phyloP scores from a whole-genome alignment of 2,329 filamentous ascomycete species.

The Aureobasidium namibiae region DNA sequence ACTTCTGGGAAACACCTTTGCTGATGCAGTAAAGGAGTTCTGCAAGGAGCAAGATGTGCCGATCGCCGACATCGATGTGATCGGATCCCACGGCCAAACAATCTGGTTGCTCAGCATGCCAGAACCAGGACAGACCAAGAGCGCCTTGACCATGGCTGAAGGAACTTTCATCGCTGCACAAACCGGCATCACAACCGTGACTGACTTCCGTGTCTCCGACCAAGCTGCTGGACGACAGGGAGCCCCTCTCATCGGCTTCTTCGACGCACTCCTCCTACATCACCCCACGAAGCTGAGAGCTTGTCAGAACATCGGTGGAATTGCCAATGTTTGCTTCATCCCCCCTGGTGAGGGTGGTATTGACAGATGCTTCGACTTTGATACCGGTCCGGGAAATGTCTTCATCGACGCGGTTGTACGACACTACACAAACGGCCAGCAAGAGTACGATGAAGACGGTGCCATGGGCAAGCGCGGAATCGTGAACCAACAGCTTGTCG shows the following conservation, averaged over 20 bases:
- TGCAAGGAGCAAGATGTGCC: slow-evolving; percentile 37
- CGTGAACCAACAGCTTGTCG: slow-evolving; percentile 25
- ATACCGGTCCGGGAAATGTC: slow-evolving; percentile 26
- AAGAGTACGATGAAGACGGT: slow-evolving; percentile 27
- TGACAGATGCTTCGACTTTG: slow-evolving; percentile 24
- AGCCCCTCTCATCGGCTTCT: slow-evolving; percentile 49
- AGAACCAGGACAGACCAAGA: slow-evolving; percentile 36
- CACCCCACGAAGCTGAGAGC: slow-evolving; percentile 50
- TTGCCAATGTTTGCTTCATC: slow-evolving; percentile 54
- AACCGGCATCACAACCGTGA: slow-evolving; percentile 51
- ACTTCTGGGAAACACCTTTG: slow-evolving; percentile 49
- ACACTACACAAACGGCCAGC: slow-evolving; percentile 24
- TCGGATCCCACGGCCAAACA: slow-evolving; percentile 53
- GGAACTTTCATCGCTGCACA: slow-evolving; percentile 46
- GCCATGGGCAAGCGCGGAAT: slow-evolving; percentile 22
- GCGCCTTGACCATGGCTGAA: slow-evolving; percentile 50
- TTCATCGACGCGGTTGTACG: slow-evolving; percentile 26
- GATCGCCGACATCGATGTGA: slow-evolving; percentile 42
- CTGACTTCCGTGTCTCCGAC: slow-evolving; percentile 50
- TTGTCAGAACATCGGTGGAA: slow-evolving; percentile 55
- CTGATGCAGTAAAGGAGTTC: slow-evolving; percentile 44
- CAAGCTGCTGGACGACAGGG: slow-evolving; percentile 49
- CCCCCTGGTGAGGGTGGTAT: slow-evolving; percentile 36
- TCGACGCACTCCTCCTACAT: slow-evolving; percentile 48
- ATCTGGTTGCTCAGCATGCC: slow-evolving; percentile 51